These are phyloP conservation scores for Xanthoconium purpureum DNA, from an alignment of 768 basidiomycete genomes.

Conservation along the genomic window DNA sequence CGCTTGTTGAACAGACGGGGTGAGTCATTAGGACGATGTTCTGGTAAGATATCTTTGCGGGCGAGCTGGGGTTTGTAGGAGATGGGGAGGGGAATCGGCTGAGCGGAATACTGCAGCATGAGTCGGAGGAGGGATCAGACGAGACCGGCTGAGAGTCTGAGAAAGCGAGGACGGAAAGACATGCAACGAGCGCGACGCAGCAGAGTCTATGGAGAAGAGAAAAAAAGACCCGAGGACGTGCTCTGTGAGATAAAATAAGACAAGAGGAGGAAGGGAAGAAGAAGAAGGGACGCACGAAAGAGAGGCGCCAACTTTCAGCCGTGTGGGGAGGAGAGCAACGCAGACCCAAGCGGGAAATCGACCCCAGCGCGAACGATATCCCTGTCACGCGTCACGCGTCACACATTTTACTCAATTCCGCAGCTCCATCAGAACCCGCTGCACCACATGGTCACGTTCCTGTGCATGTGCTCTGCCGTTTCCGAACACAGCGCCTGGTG, in stretches of 20 bases:
- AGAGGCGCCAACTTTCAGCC: constrained; percentile 20
- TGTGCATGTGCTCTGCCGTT: constrained; percentile 8
- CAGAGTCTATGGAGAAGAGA: constrained; percentile 6
- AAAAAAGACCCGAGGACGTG: constrained; percentile 3
- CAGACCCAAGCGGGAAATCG: constrained; percentile 15
- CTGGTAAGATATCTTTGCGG: constrained; percentile 34
- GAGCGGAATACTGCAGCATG: constrained; percentile 59
- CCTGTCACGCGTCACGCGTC: constrained; percentile 12
- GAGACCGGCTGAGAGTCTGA: constrained; percentile 43
- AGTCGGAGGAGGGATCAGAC: constrained; percentile 47
- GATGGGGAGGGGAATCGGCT: constrained; percentile 33
- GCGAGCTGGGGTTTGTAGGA: constrained; percentile 26
- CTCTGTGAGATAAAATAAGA: neutral
- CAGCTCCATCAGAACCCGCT: constrained; percentile 3
- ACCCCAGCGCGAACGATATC: neutral
- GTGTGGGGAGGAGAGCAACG: constrained; percentile 27
- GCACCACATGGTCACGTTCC: constrained; percentile 14
- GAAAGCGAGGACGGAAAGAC: constrained; percentile 25
- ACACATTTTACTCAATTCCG: constrained; percentile 7
- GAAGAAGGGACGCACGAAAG: constrained; percentile 17
- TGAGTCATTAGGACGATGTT: constrained; percentile 28
- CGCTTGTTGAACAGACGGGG: constrained; percentile 35
- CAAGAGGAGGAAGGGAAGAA: neutral
- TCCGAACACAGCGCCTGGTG: neutral
- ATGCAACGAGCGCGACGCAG: constrained; percentile 22